phyloP scores from a whole-genome alignment of 352 stramenopile genomes.

The Globisporangium solare region DNA sequence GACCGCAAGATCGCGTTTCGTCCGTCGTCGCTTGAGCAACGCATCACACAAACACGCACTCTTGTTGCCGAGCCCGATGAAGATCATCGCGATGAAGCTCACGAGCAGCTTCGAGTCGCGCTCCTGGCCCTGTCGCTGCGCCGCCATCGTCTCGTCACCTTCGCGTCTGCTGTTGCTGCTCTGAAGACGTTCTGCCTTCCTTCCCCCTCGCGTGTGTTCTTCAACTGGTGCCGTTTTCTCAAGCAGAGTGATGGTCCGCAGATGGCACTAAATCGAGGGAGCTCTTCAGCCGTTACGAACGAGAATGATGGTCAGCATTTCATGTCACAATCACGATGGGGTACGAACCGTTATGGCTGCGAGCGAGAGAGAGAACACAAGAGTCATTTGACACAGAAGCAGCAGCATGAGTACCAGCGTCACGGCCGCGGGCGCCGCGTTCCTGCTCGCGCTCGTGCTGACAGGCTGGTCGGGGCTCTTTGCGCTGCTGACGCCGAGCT shows the following conservation, averaged over 20 bases:
- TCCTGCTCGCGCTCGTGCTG: slow-evolving; percentile 43
- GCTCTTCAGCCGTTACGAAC: no score
- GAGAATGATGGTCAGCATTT: no score
- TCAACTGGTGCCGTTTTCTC: slow-evolving; percentile 8
- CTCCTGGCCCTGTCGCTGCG: slow-evolving; percentile 14
- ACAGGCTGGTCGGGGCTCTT: slow-evolving; percentile 54
- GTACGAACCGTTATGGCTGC: neutral
- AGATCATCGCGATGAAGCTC: slow-evolving; percentile 79
- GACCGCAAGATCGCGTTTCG: neutral
- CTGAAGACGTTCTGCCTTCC: neutral
- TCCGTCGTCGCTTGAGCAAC: neutral
- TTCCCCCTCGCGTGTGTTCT: slow-evolving; percentile 10
- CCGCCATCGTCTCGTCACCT: slow-evolving; percentile 16
- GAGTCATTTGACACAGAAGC: neutral
- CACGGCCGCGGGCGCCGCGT: slow-evolving; percentile 35
- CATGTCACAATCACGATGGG: neutral
- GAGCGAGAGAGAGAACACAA: neutral
- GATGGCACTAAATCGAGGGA: no score
- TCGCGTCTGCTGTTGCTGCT: slow-evolving; percentile 3
- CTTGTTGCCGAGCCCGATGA: slow-evolving; percentile 83
- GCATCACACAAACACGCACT: slow-evolving; percentile 32
- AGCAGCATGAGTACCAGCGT: slow-evolving; percentile 28
- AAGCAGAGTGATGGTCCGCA: slow-evolving; percentile 14
- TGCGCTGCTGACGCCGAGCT: slow-evolving; percentile 51
- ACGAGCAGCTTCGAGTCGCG: slow-evolving; percentile 67